Evolutionary conservation across 345 rosid species (phyloP), one percentile per base, ranked within the genome.

Genomic region (Lenwebbia sp.): DNA sequence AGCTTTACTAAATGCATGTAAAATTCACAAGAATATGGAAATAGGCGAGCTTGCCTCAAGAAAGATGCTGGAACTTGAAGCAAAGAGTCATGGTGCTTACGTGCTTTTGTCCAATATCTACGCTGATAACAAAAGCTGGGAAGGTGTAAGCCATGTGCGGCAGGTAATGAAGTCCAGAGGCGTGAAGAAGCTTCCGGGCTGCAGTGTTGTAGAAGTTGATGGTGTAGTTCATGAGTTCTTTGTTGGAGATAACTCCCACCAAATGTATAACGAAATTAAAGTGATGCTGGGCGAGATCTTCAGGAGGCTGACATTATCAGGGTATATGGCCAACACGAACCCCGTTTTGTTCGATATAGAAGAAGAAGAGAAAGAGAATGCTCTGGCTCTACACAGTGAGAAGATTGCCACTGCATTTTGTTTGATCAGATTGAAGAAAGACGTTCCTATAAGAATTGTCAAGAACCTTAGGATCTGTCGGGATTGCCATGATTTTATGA

Each of bases 401-500:
- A 95, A 94, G 83, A 87, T 94, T 9, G 98, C 96, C 2, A 92
- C 93, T 81, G 95, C 93, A 47, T 90, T 93, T 82, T 95, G 97
- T 83, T 86, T 93, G 86, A 88, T 95, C 82, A 92, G 93, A 86
- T 88, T 94, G 86, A 90, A 89, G 82, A 90, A 90, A 85, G 94
- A 92, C 15, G 88, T 90, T 30, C 90, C 94, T 2, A 90, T 94
- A 74, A 90, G 94, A 86, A 92, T 94, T 0, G 94, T 94, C 85
- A 95, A 95, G 92, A 95, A 95, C 91, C 95, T 95, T n/a, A 89
- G 97, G 52, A 93, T 95, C 58, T 94, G 97, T 87, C 89, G 94
- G 41, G 97, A 94, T 86, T 94, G 96, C 83, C 96, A 95, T 85
- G 88, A 91, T 55, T 92, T 92, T 30, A 91, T 93, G 28, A 89